phyloP scores from a whole-genome alignment of 2,329 filamentous ascomycete species.

The Botryosphaeria dothidea region DNA sequence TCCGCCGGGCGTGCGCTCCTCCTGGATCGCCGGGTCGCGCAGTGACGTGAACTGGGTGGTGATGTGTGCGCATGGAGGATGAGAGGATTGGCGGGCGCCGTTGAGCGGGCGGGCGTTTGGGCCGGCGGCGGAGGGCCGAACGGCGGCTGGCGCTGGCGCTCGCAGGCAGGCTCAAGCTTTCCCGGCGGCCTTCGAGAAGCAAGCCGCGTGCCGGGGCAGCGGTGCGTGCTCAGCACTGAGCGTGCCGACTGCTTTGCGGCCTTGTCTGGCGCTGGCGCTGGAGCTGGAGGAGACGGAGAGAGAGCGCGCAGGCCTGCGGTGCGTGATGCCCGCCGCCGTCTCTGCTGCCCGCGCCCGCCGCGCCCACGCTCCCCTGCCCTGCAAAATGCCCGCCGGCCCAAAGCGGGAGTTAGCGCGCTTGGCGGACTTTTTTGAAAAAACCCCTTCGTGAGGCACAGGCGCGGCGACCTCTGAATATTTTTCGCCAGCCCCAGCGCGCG shows the following conservation, averaged over 20 bases:
- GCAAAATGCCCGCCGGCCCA: background rate
- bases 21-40: slow-evolving; percentile 14
- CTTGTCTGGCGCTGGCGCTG: background rate
- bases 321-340: background rate
- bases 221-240: background rate
- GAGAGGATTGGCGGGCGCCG: slow-evolving; percentile 3
- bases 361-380: background rate
- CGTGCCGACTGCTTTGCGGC: background rate
- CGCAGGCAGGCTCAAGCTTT: background rate
- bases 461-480: background rate
- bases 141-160: background rate
- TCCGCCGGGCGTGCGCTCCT: slow-evolving; percentile 2
- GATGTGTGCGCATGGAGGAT: background rate
- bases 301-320: background rate
- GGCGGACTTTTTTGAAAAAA: background rate
- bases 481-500: slow-evolving; percentile 10
- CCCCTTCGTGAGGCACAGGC: slow-evolving; percentile 13
- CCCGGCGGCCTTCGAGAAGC: background rate
- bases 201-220: slow-evolving; percentile 2
- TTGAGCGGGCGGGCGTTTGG: slow-evolving; percentile 3
- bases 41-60: background rate
- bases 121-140: slow-evolving; percentile 2
- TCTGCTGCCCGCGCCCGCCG: background rate
- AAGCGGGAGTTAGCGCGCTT: slow-evolving; percentile 4
- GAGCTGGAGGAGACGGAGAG: background rate